Base-by-base conservation (phyloP, 176 grass and related monocot species). In the Dendrocalamus sinicus region DNA sequence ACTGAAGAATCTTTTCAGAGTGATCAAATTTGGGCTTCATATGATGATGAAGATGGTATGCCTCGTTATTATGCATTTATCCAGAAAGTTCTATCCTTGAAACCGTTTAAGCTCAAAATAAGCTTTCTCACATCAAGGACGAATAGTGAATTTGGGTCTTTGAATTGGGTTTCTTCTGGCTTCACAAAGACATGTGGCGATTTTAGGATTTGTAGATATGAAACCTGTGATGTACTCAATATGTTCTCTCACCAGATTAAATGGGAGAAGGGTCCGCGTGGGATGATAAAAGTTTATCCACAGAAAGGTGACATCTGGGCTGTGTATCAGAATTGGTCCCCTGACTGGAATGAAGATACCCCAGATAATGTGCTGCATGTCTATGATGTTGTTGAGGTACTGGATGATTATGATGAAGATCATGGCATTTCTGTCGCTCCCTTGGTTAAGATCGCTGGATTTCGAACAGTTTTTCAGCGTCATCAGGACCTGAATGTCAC, bases 11-110 rank as follows among this genome's bases (percentile, higher is more conserved):
- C 30, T 88, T 90, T 93, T 75, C 63, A 77, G 68, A 78, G 40
- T 74, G 88, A 90, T 68, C 81, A 93, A 78, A 85, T 93, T 60
- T 93, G 91, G 91, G 91, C 91, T 68, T 88, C 91, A 54, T 93
- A 93, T 90, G 91, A 93, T 78, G 91, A 93, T 8, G 91, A 93
- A 78, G 91, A 93, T 90, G 85, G 91, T 1, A 90, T 93, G 91
- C 88, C 91, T 74, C 85, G 91, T 82, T 93, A 90, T 78, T 93
- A 93, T 67, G 85, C 85, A 77, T 77, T 90, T 61, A 87, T 93
- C 85, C 88, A 90, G 72, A 83, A 93, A 88, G 65, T 93, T 88
- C 24, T 90, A 41, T 90, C 88, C 51, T 63, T 88, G 72, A 85
- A 88, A 26, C 91, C 88, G 53, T 93, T 93, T 77, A 85, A 85